These are phyloP conservation scores for Ceratobasidium theobromae DNA, from an alignment of 1,284 basidiomycete species.

Conservation along the genomic window DNA sequence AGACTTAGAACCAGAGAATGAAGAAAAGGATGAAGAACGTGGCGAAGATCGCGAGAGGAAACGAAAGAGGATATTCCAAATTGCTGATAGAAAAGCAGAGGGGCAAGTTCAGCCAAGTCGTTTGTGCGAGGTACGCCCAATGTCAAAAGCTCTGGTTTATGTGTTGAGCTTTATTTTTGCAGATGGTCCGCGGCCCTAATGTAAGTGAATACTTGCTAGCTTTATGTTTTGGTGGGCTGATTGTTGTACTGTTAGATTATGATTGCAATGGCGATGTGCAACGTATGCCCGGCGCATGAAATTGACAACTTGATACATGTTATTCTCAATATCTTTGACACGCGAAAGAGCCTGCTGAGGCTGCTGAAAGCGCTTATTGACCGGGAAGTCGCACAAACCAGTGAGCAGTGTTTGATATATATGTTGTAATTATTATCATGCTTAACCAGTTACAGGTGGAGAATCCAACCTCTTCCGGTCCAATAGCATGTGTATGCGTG, in stretches of 20 bases:
- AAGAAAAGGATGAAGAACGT: slow-evolving; percentile 1
- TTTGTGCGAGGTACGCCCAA: slow-evolving; percentile 13
- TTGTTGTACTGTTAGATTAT: slow-evolving; percentile 40
- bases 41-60: background rate
- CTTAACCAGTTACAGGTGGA: slow-evolving; percentile 54
- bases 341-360: slow-evolving; percentile 63
- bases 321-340: slow-evolving; percentile 85
- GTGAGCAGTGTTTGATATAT: slow-evolving; percentile 46
- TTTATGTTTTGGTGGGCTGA: slow-evolving; percentile 10
- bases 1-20: background rate
- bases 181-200: slow-evolving; percentile 74
- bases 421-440: background rate
- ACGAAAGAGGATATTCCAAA: slow-evolving; percentile 8
- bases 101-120: slow-evolving; percentile 21
- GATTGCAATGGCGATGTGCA: slow-evolving; percentile 82
- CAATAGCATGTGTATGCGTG: slow-evolving; percentile 82
- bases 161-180: slow-evolving; percentile 29
- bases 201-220: slow-evolving; percentile 47
- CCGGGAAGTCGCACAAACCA: slow-evolving; percentile 74
- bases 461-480: slow-evolving; percentile 81
- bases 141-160: background rate
- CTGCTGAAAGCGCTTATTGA: slow-evolving; percentile 84
- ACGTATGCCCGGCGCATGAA: slow-evolving; percentile 75
- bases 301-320: slow-evolving; percentile 83
- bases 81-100: slow-evolving; percentile 6